Conservation (phyloP, 805 yeast species). For the Hanseniaspora guilliermondii region DNA sequence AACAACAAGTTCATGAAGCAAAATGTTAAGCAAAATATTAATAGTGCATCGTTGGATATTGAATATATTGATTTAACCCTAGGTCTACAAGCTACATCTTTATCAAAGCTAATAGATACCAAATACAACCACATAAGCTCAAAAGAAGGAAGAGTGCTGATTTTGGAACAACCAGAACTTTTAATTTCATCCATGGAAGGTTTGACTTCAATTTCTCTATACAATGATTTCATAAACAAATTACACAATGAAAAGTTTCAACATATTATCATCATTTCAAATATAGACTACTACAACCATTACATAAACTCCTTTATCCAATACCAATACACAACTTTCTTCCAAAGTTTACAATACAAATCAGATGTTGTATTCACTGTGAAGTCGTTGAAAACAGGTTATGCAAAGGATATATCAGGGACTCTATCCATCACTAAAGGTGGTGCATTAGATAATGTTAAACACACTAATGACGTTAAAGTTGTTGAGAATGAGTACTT, state of each 20-base stretch:
- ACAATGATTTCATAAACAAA: slow-evolving; percentile 22
- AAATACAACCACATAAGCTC: background rate
- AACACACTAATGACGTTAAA: slow-evolving; percentile 11
- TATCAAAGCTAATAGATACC: background rate
- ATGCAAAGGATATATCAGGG: slow-evolving; percentile 76
- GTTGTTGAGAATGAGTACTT: slow-evolving; percentile 52
- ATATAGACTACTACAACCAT: slow-evolving; percentile 17
- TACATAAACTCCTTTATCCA: slow-evolving; percentile 17
- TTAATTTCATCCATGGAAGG: slow-evolving; percentile 22
- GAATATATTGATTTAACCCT: slow-evolving; percentile 25
- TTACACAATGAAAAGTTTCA: slow-evolving; percentile 19
- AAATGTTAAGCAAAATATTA: background rate
- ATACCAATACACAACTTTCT: slow-evolving; percentile 19
- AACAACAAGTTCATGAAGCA: slow-evolving; percentile 17
- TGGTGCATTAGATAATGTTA: slow-evolving; percentile 22
- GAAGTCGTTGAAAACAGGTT: slow-evolving; percentile 62
- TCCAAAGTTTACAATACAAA: slow-evolving; percentile 19
- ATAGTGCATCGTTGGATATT: background rate
- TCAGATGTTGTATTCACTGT: slow-evolving; percentile 32
- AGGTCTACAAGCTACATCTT: slow-evolving; percentile 20
- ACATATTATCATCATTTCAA: slow-evolving; percentile 20
- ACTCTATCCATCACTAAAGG: slow-evolving; percentile 51
- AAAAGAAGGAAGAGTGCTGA: slow-evolving; percentile 17
- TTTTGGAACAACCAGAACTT: slow-evolving; percentile 27
- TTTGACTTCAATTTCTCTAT: slow-evolving; percentile 22